Base-by-base conservation (phyloP, 176 grass and related monocot species). In the Rhipidocladum racemiflorum region DNA sequence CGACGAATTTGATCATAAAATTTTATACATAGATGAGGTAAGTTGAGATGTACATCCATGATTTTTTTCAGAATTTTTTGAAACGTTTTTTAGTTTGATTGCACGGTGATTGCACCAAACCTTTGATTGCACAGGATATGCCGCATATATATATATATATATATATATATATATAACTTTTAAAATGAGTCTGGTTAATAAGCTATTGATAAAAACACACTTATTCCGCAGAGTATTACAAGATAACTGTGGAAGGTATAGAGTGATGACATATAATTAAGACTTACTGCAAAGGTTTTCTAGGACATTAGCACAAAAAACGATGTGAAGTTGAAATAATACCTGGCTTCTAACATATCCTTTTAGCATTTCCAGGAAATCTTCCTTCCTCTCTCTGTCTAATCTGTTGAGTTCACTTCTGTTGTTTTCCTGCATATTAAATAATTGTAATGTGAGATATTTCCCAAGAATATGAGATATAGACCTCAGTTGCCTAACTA, bases 341-440 rank as follows among this genome's bases (percentile, higher is more conserved):
- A 99, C 96, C 91, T 99, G 96, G 80, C 87, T 95, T 91, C 88
- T 75, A 68, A 99, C 89, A 66, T 91, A 95, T 42, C 96, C 96
- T 90, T 95, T 95, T 28, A 95, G 65, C 96, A 99, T 99, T 73
- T 68, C 80, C 32, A 95, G 42, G 44, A 95, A 89, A 86, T 99
- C 96, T 76, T 91, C 91, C 60, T 86, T 84, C 78, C 85, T 93
- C 88, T 99, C 90, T 80, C 23, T 70, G 76, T 99, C 96, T 62
- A 99, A 48, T 68, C 92, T 91, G 69, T 88, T 74, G 59, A 99
- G 85, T 74, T 99, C 96, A 81, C 42, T 88, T 56, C 85, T 84
- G 77, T 99, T 99, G 85, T 99, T 93, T 81, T 93, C 93, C 93
- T 99, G 84, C 65, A 79, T 51, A 76, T 32, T 43, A 70, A 9